A percentile compares a stretch with the other conserved stretches of the same genome.
Evolutionary conservation across 441 rosid genomes (phyloP).

Genomic region (Pelargonium citronellum): DNA sequence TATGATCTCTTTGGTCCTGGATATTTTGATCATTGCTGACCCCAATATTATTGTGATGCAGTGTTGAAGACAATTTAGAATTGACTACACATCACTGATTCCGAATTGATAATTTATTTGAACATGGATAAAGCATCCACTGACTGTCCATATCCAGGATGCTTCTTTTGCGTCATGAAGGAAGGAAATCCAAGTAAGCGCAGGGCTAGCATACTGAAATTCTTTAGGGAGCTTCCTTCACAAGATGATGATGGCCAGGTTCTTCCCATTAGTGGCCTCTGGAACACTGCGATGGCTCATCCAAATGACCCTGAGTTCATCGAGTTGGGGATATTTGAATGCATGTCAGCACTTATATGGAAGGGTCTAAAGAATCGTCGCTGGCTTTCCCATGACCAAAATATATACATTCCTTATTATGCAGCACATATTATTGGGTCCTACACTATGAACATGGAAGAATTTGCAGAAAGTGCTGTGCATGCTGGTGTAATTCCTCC

Average conservation of each 20-base stretch:
- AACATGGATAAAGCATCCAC: conserved; percentile 69
- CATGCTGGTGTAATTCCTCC: conserved; percentile 82
- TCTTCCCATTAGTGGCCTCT: conserved; percentile 91
- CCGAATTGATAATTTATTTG: conserved; percentile 15
- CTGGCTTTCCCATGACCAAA: conserved; percentile 92
- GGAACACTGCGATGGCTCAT: conserved; percentile 99
- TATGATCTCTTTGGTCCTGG: conserved; percentile 4
- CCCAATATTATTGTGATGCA: conserved; percentile 19
- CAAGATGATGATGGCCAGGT: conserved; percentile 97
- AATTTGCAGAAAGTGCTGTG: conserved; percentile 74
- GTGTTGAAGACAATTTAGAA: conserved; percentile 23
- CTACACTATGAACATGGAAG: conserved; percentile 97
- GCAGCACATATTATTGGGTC: conserved; percentile 96
- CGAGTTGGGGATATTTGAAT: conserved; percentile 85
- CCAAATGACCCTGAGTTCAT: conserved; percentile 97
- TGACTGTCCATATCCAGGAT: conserved; percentile 93
- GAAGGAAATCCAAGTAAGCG: conserved; percentile 95
- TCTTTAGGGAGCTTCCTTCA: conserved; percentile 87
- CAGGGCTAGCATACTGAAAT: conserved; percentile 75
- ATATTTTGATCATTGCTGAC: conserved; percentile 19
- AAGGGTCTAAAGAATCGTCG: conserved; percentile 83
- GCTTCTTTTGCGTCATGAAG: conserved; percentile 97
- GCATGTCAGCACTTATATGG: conserved; percentile 91
- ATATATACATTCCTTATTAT: conserved; percentile 90
- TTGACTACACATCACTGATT: conserved; percentile 21